A percentile compares a stretch with the other conserved stretches of the same genome.
Conservation (phyloP, 805 yeast genomes). For the Cyberlindnera maritima region DNA sequence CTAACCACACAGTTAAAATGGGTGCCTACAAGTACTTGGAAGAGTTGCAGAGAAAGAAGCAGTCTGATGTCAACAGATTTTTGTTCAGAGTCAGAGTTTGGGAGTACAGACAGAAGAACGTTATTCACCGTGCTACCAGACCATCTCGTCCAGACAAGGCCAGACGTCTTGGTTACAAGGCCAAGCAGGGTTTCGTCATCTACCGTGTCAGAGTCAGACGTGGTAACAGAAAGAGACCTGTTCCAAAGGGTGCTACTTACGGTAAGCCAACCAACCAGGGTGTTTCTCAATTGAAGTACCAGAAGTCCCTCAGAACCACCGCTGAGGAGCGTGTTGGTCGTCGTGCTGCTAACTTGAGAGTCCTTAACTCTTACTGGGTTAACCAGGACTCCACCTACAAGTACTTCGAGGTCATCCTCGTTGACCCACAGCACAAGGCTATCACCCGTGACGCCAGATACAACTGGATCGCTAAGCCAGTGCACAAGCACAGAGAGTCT, state of each 20-base stretch:
- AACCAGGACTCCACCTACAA: conserved; percentile 99
- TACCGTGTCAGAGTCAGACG: conserved; percentile 99
- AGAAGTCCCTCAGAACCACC: conserved; percentile 94
- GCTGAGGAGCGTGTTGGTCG: conserved; percentile 99
- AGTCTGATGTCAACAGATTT: conserved; percentile 99
- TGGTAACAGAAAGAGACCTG: conserved; percentile 99
- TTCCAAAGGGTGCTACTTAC: conserved; percentile 99
- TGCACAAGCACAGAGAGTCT: conserved; percentile 99
- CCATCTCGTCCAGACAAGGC: conserved; percentile 99
- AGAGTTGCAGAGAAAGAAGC: conserved; percentile 99
- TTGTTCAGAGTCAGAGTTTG: conserved; percentile 99
- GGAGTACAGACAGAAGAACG: conserved; percentile 99
- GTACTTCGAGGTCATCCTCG: conserved; percentile 96
- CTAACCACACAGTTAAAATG: conserved; percentile 45
- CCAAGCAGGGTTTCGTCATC: conserved; percentile 99
- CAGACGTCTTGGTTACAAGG: conserved; percentile 99
- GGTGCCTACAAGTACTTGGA: conserved; percentile 99
- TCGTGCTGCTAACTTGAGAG: conserved; percentile 98
- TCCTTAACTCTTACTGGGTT: conserved; percentile 99
- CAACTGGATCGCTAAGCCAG: conserved; percentile 99
- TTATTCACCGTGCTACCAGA: conserved; percentile 97
- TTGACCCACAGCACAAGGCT: conserved; percentile 98
- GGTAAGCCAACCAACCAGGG: conserved; percentile 99
- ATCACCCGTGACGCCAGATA: conserved; percentile 97
- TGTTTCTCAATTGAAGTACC: conserved; percentile 98